Conservation (phyloP, 2,329 filamentous ascomycete species). For the Colletotrichum trifolii region DNA sequence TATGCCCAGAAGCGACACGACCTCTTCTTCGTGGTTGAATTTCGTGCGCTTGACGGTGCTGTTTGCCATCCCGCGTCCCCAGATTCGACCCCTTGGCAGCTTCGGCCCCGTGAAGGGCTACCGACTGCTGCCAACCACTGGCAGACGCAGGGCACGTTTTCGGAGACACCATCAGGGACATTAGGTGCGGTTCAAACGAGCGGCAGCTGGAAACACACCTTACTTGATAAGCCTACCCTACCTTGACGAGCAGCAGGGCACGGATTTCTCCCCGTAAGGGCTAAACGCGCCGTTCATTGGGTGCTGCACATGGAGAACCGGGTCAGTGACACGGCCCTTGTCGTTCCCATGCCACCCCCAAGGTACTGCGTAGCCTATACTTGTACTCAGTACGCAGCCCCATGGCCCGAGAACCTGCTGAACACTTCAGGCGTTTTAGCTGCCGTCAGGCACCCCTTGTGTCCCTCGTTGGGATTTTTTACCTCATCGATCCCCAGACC, state of each 20-base stretch:
- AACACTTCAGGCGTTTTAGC: slow-evolving; percentile 34
- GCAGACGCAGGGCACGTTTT: slow-evolving; percentile 9
- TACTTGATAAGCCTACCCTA: slow-evolving; percentile 17
- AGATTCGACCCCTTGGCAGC: slow-evolving; percentile 29
- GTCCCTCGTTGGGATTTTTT: slow-evolving; percentile 30
- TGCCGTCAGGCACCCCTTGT: slow-evolving; percentile 36
- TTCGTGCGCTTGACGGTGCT: too few species aligned
- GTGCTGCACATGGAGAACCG: slow-evolving; percentile 20
- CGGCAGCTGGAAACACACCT: slow-evolving; percentile 19
- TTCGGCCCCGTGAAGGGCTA: slow-evolving; percentile 29
- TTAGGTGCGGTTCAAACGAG: slow-evolving; percentile 2
- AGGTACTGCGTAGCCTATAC: too few species aligned
- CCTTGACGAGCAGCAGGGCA: slow-evolving; percentile 19
- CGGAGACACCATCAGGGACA: slow-evolving; percentile 9
- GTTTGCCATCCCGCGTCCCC: slow-evolving; percentile 20
- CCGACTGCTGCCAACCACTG: background rate
- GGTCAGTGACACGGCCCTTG: slow-evolving; percentile 32
- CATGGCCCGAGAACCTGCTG: slow-evolving; percentile 33
- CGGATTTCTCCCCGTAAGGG: slow-evolving; percentile 35
- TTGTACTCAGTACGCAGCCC: too few species aligned
- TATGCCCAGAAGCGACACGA: background rate
- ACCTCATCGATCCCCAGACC: slow-evolving; percentile 33
- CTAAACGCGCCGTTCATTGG: slow-evolving; percentile 24
- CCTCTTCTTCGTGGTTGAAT: too few species aligned
- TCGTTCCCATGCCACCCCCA: slow-evolving; percentile 9